phyloP scores from a whole-genome alignment of 164 flowering plant species.

The Stephania japonica region DNA sequence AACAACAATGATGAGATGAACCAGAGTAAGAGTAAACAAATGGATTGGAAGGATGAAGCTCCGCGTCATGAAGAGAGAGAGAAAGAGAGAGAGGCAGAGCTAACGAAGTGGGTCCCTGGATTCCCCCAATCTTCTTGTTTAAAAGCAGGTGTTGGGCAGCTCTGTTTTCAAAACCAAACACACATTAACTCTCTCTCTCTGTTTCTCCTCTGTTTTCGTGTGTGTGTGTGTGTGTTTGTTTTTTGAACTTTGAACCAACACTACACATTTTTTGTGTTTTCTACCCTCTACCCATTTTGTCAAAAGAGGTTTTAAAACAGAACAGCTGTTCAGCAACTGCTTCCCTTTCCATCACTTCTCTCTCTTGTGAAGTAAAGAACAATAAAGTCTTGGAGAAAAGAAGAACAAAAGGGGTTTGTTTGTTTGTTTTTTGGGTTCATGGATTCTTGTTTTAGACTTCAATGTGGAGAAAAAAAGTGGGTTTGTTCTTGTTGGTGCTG shows the following conservation, averaged over 20 bases:
- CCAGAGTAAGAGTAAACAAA: not conserved
- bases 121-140: conserved; percentile 6
- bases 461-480: not conserved
- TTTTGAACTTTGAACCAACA: not conserved
- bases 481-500: conserved; percentile 13
- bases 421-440: not conserved
- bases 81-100: not conserved
- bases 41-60: conserved; percentile 11
- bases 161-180: conserved; percentile 11
- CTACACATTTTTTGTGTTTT: not conserved
- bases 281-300: not conserved
- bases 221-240: too few relatives aligned
- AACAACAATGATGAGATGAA: not conserved
- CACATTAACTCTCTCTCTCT: not conserved
- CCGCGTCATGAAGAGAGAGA: not conserved
- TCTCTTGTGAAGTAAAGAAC: conserved; percentile 6
- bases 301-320: not conserved
- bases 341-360: not conserved
- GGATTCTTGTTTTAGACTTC: not conserved
- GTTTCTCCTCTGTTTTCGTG: not conserved
- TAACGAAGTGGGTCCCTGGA: conserved; percentile 8
- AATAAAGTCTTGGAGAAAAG: not conserved
- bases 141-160: conserved; percentile 14
- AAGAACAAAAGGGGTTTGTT: not conserved
- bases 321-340: conserved; percentile 3